Evolutionary conservation across 78 protist species (phyloP), one percentile per base, ranked within the genome.

Genomic region (Diacronema lutheri): DNA sequence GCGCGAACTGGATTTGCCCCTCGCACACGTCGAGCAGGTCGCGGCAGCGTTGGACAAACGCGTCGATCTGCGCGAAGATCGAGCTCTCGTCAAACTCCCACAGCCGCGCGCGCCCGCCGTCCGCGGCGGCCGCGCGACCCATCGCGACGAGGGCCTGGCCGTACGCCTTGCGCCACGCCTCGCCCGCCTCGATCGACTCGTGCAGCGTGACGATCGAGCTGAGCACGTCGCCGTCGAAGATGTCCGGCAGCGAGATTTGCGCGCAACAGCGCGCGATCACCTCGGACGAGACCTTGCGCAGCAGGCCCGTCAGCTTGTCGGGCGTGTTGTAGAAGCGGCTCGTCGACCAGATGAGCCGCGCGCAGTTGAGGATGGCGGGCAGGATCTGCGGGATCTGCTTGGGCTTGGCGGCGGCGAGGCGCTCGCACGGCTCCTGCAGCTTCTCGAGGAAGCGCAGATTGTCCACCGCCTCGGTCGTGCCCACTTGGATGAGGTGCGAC

Each of bases 41-140:
- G 16, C 50, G 40, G 80, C 96, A 94, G n/a, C 98, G 89, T 92
- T 96, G 95, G 68, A 92, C 64, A 71, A 96, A 96, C 33, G 96
- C 98, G 31, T 93, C 96, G 41, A 96, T 86, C 55, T 90, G 95
- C 4, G 95, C 94, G 68, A 96, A 93, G 61, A 93, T 64, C 33
- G 86, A 38, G 31, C 73, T 21, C 38, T 68, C 38, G 55, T 90
- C 92, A 0, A 88, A n/a, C 33, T 78, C 86, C 89, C 90, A 91
- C 62, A 19, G 10, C 57, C 66, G 66, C 1, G 26, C 66, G 14
- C 29, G 6, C 29, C 14, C 9, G 29, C 7, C 64, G 29, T 58
- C 14, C 64, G 6, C 64, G 16, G 6, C 33, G 10, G 35, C 0
- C 35, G 71, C 7, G 11, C 50, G 50, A 29, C 16, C 78, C 26